Evolutionary conservation across 2,329 filamentous ascomycete genomes (phyloP), one percentile per base, ranked within the genome.

Genomic region (Pyrenochaeta sp.): DNA sequence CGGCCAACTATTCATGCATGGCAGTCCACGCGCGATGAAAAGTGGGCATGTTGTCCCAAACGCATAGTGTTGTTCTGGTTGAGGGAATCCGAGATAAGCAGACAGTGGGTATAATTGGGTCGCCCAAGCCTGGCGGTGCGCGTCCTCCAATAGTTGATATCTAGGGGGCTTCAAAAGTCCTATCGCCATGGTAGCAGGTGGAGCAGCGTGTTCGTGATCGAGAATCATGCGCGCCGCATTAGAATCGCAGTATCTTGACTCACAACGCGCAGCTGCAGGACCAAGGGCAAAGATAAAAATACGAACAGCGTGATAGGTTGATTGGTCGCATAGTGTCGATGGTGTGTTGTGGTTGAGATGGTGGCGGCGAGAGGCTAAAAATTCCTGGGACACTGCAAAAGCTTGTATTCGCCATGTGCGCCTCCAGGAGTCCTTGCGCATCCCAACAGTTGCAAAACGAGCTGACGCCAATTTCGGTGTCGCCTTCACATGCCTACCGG

Each of bases 51-150:
- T 54, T 49, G 56, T 60, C 60, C 55, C 61, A 63, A 56, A 59
- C 48, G 49, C 58, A 58, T 63, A 58, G 64, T 49, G 59, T 54
- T 44, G 53, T 40, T 55, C 61, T 68, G 56, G 51, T 68, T 68
- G 49, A 66, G 66, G 64, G 41, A 69, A 66, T 59, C 61, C 64
- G 61, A 69, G 69, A 73, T 72, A 72, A 72, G 61, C 43, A 63
- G 53, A 61, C 36, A 62, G 69, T 72, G 70, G 69, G 65, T 72
- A 72, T 58, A 71, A 66, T 54, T 70, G 70, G 70, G 67, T 54
- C 69, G 47, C 53, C 64, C 58, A 63, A 66, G 60, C 59, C 61
- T 62, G 57, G 43, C 55, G 57, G 53, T 64, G 58, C 64, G 65
- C 56, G 49, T 58, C 51, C 39, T 51, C 69, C 70, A 73, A 74